A percentile compares a stretch with the other conserved stretches of the same genome.
phyloP scores from a whole-genome alignment of 805 yeast species.

The Suhomyces tanzawaensis region DNA sequence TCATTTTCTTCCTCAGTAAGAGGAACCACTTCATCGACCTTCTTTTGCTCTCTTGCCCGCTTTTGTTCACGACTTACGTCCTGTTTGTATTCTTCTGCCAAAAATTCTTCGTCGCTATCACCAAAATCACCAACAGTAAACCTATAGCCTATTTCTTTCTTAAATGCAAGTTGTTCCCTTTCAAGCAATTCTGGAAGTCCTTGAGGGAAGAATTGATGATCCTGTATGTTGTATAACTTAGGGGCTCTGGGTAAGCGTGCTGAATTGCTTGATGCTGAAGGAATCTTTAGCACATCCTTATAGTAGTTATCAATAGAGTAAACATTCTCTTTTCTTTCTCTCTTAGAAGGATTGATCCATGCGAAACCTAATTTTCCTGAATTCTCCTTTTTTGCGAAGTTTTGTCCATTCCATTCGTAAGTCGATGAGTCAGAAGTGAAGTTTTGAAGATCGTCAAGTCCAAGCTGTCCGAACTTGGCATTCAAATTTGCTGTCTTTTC shows the following conservation, averaged over 20 bases:
- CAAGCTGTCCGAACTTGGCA: constrained; percentile 78
- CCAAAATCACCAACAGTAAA: constrained; percentile 61
- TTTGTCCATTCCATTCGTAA: constrained; percentile 95
- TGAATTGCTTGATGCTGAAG: constrained; percentile 23
- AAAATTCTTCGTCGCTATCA: constrained; percentile 49
- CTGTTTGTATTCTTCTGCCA: constrained; percentile 46
- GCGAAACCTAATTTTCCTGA: constrained; percentile 40
- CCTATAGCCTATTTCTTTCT: constrained; percentile 56
- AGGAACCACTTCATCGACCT: constrained; percentile 54
- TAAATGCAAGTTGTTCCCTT: constrained; percentile 63
- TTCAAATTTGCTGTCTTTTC: constrained; percentile 77
- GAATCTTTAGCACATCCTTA: constrained; percentile 57
- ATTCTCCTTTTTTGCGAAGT: constrained; percentile 58
- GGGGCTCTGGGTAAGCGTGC: constrained; percentile 52
- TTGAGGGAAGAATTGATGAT: constrained; percentile 70
- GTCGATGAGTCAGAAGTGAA: constrained; percentile 87
- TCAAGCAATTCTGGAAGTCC: constrained; percentile 52
- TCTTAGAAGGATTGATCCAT: constrained; percentile 74
- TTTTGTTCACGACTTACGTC: constrained; percentile 34
- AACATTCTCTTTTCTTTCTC: constrained; percentile 76
- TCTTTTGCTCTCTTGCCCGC: constrained; percentile 49
- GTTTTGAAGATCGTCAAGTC: constrained; percentile 89
- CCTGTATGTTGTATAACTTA: constrained; percentile 60
- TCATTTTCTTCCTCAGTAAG: constrained; percentile 61
- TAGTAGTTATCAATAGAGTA: constrained; percentile 76